Evolutionary conservation across 805 yeast species (phyloP).

Genomic region (Yarrowia keelungensis): DNA sequence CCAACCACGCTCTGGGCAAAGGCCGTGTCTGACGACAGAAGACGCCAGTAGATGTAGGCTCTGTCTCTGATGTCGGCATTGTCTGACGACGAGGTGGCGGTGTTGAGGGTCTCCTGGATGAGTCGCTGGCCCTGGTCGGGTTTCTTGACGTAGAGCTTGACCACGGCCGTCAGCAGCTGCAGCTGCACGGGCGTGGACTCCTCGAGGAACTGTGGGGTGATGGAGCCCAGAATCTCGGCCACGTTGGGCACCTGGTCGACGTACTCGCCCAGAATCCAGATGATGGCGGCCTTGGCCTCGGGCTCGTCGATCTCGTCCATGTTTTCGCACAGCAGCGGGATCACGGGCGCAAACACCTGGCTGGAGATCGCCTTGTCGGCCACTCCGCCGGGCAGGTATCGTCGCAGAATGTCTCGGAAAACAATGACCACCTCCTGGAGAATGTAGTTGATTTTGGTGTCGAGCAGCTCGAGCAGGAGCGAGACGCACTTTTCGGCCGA

Average conservation of each 20-base stretch:
- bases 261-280: slow-evolving; percentile 86
- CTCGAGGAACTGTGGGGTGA: slow-evolving; percentile 60
- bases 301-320: slow-evolving; percentile 69
- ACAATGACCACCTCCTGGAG: slow-evolving; percentile 83
- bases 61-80: slow-evolving; percentile 90
- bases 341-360: slow-evolving; percentile 61
- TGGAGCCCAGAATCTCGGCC: slow-evolving; percentile 52
- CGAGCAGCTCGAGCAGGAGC: slow-evolving; percentile 62
- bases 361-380: slow-evolving; percentile 58
- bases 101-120: slow-evolving; percentile 81
- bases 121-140: slow-evolving; percentile 65
- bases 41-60: slow-evolving; percentile 87
- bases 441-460: slow-evolving; percentile 74
- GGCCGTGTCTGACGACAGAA: slow-evolving; percentile 79
- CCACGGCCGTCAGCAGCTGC: slow-evolving; percentile 75
- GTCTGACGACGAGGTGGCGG: slow-evolving; percentile 75
- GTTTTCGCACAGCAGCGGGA: slow-evolving; percentile 54
- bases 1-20: slow-evolving; percentile 69
- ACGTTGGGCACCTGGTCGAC: slow-evolving; percentile 57
- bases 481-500: slow-evolving; percentile 69
- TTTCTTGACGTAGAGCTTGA: slow-evolving; percentile 68
- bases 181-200: slow-evolving; percentile 81
- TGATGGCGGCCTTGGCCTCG: slow-evolving; percentile 76
- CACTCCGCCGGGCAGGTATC: slow-evolving; percentile 81
- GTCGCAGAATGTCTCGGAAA: slow-evolving; percentile 74